These are phyloP conservation scores for Curvularia sp. DNA, from an alignment of 2,329 filamentous ascomycete genomes.

Conservation along the genomic window DNA sequence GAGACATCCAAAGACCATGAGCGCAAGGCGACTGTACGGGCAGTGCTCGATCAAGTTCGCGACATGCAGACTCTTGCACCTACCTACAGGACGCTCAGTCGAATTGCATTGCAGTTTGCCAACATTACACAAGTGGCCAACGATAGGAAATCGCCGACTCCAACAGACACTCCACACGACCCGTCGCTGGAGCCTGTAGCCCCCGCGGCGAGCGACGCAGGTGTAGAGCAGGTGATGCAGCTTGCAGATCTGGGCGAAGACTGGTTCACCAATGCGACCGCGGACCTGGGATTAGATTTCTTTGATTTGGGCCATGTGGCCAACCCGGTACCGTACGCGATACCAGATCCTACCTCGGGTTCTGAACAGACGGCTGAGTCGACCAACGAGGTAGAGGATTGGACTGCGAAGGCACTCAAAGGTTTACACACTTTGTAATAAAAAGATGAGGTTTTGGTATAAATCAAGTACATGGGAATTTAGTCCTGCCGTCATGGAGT, in stretches of 20 bases:
- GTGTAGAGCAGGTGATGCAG: conserved; percentile 15
- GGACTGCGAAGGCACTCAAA: conserved; percentile 29
- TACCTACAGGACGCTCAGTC: conserved; percentile 30
- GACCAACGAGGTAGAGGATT: conserved; percentile 26
- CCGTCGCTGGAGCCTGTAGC: conserved; percentile 8
- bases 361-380: conserved; percentile 19
- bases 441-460: background rate
- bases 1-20: conserved; percentile 30
- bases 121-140: conserved; percentile 30
- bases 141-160: conserved; percentile 12
- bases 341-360: conserved; percentile 12
- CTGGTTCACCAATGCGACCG: conserved; percentile 32
- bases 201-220: conserved; percentile 14
- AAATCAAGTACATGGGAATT: background rate
- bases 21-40: conserved; percentile 31
- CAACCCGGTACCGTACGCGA: conserved; percentile 5
- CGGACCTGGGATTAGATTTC: conserved; percentile 31
- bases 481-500: conserved; percentile 20
- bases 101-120: conserved; percentile 36
- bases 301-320: conserved; percentile 23
- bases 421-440: conserved; percentile 26
- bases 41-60: conserved; percentile 26
- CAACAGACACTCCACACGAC: conserved; percentile 5
- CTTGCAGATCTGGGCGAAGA: conserved; percentile 30
- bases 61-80: conserved; percentile 28